Percentiles rank a stretch among this genome's conserved stretches.
These are phyloP conservation scores for Penicillium sp. DNA, from an alignment of 2,329 filamentous ascomycete species.

Conservation along the genomic window DNA sequence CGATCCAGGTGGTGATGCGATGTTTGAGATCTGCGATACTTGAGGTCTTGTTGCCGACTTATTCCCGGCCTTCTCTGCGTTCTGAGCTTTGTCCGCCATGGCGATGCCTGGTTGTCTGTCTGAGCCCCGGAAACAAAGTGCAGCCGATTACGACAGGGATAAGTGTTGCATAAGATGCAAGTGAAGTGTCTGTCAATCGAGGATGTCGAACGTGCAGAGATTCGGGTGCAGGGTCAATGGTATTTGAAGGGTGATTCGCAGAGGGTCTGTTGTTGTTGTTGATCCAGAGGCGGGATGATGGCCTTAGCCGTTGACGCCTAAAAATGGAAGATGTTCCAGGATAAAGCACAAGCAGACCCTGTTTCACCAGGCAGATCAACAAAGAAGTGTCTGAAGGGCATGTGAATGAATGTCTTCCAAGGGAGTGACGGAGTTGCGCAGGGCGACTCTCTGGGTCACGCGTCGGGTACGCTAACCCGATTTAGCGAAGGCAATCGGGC, in stretches of 20 bases:
- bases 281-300: not conserved
- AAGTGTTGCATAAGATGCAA: slow-evolving; percentile 13
- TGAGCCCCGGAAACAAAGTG: slow-evolving; percentile 11
- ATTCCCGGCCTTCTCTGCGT: slow-evolving; percentile 17
- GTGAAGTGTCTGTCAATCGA: not conserved
- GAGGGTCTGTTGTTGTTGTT: slow-evolving; percentile 11
- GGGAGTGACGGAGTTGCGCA: slow-evolving; percentile 28
- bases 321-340: not conserved
- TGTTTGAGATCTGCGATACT: slow-evolving; percentile 30
- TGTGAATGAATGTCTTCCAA: slow-evolving; percentile 13
- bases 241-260: slow-evolving; percentile 11
- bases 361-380: slow-evolving; percentile 3
- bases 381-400: slow-evolving; percentile 12
- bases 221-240: not conserved
- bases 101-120: slow-evolving; percentile 13
- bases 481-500: slow-evolving; percentile 10
- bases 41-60: slow-evolving; percentile 16
- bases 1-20: slow-evolving; percentile 54
- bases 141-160: slow-evolving; percentile 3
- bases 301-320: not conserved
- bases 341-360: not conserved
- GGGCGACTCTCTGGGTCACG: slow-evolving; percentile 37
- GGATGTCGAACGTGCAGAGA: not conserved
- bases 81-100: slow-evolving; percentile 22
- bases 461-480: slow-evolving; percentile 38